Evolutionary conservation across 2,329 filamentous ascomycete species (phyloP).

Genomic region (Leptographium procerum): DNA sequence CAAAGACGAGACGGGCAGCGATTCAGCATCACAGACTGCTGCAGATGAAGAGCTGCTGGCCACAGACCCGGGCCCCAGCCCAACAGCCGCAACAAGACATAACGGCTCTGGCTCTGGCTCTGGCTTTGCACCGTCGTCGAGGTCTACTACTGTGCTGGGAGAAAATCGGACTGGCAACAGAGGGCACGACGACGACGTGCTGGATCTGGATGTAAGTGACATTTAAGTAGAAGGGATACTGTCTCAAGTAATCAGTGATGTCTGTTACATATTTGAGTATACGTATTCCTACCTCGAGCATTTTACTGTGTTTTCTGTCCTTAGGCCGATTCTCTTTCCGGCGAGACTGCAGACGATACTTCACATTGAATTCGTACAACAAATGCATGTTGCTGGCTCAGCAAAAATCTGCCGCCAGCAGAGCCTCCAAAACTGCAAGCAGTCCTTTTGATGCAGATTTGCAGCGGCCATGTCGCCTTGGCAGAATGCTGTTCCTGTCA

Average conservation of each 20-base stretch:
- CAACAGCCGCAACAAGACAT: not conserved
- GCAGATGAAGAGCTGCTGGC: not conserved
- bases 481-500: too few species aligned
- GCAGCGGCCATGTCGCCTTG: too few species aligned
- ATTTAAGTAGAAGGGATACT: not conserved
- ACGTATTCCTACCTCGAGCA: too few species aligned
- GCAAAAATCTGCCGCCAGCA: too few species aligned
- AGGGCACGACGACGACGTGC: not conserved
- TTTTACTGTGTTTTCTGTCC: too few species aligned
- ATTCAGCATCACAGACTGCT: not conserved
- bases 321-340: too few species aligned
- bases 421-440: too few species aligned
- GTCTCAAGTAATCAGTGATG: not conserved
- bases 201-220: not conserved
- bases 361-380: too few species aligned
- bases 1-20: constrained; percentile 36
- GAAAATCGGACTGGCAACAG: not conserved
- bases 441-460: too few species aligned
- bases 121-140: not conserved
- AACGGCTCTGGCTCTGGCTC: not conserved
- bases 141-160: not conserved
- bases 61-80: not conserved
- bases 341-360: too few species aligned
- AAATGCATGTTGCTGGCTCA: too few species aligned
- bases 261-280: too few species aligned